Base-by-base conservation (phyloP, 2,329 filamentous ascomycete genomes). In the Penicillium sp. region DNA sequence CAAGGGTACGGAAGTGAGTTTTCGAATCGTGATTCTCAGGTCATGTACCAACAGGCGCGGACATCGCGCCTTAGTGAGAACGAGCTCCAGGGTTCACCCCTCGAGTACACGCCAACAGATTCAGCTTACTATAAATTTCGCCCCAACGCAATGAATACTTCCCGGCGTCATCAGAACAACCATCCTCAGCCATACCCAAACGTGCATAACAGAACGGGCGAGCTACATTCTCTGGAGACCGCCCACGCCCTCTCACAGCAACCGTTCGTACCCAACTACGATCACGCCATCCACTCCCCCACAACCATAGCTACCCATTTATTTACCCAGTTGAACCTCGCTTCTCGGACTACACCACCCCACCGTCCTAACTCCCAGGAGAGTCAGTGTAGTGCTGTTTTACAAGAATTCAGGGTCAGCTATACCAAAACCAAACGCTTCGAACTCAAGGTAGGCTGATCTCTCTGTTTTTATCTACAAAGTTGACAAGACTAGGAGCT, bases 401-500 rank as follows among this genome's bases (percentile, higher is more conserved):
- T 97, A 2, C 90, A 93, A 64, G 91, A 96, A 31, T 97, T 96
- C 77, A 88, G 91, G 47, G 83, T 71, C 6, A 91, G 88, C 71
- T 85, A 84, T 67, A 96, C 93, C 75, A 86, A 86, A 0, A 92
- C 84, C 75, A 88, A 86, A 75, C 86, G 88, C 19, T 96, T 88
- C 71, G 93, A 97, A 70, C 83, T 99, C 9, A 93, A 91, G 79
- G 87, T 88, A 76, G 57, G 61, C 44, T 47, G 13, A 35, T 3
- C 9, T 6, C 21, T 44, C n/a, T 17, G 8, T 41, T 50, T 11
- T 19, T 9, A 26, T 2, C 38, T 58, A 31, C 46, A 66, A 70
- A 64, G 74, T 26, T 47, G 23, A 45, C 31, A 47, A 8, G 29
- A 5, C 4, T 1, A 88, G 84, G 91, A 97, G 66, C 94, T 98